Base-by-base conservation (phyloP, 179 eudicot genomes). In the Camellia oleifera region DNA sequence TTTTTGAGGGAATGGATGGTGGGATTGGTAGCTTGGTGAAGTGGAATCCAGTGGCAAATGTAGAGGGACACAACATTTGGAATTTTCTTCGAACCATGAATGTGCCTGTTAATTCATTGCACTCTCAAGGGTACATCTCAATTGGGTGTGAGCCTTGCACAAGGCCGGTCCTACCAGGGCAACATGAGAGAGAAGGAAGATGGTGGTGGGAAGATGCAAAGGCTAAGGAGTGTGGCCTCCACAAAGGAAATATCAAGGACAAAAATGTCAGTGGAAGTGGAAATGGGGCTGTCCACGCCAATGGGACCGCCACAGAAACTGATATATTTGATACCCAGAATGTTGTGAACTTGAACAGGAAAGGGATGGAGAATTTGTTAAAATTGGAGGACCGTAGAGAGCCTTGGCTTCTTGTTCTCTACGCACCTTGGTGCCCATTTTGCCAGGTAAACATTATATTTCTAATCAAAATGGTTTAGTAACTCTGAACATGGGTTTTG, bases 181-280 rank as follows among this genome's bases (percentile, higher is more conserved):
- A 95, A 65, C 98, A 95, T 32, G 98, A 95, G 84, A 84, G 98
- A 26, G 98, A 95, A 77, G 98, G 98, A 65, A 85, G 98, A 69
- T 95, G 98, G 98, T 95, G 98, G 97, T 95, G 98, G 98, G 98
- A 95, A 75, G 98, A 95, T 82, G 94, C 98, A 65, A 91, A 87
- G 89, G 98, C 98, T 7, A 95, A 93, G 89, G 98, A 95, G 86
- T 93, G 98, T 80, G 98, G 98, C 20, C 93, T 95, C 2, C 98
- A 95, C 82, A 95, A 93, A 86, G 98, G 97, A 56, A 95, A 95
- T 72, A 84, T 95, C 40, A 93, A 92, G 89, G 87, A 86, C 46
- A 89, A 81, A 20, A 88, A 69, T 14, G 32, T 80, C 2, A 83
- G 88, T 0, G 84, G 79, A 73, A 88, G 12, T 56, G 60, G 81